phyloP scores from a whole-genome alignment of 805 yeast genomes.

The Saccharomyces kudriavzevii region DNA sequence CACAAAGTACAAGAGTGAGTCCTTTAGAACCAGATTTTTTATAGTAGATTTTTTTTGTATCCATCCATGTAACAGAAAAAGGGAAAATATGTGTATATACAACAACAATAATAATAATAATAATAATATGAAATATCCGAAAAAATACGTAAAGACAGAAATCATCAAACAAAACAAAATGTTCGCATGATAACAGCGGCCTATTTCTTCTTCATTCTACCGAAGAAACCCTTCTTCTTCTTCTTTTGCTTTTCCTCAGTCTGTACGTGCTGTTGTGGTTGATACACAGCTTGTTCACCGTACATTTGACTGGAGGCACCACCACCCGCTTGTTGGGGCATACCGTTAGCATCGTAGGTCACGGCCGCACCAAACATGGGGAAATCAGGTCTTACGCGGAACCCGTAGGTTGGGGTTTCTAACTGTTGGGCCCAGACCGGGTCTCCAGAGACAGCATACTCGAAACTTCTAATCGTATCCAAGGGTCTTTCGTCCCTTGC shows the following conservation, averaged over 20 bases:
- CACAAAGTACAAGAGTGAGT: background rate
- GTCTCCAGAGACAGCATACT: constrained; percentile 82
- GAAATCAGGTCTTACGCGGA: constrained; percentile 76
- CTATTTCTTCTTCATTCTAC: constrained; percentile 48
- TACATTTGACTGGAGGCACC: constrained; percentile 18
- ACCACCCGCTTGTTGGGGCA: constrained; percentile 13
- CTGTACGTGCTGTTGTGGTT: constrained; percentile 41
- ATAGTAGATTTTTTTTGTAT: background rate
- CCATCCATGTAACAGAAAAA: background rate
- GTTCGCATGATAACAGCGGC: background rate
- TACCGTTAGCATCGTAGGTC: constrained; percentile 16
- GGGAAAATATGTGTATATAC: background rate
- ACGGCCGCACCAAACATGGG: constrained; percentile 30
- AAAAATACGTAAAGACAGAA: constrained; percentile 2
- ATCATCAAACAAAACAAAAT: background rate
- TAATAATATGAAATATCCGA: constrained; percentile 4
- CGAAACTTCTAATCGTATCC: constrained; percentile 91
- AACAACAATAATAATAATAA: background rate
- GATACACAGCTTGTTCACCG: constrained; percentile 52
- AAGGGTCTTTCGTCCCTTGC: constrained; percentile 91
- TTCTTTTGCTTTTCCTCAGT: constrained; percentile 40
- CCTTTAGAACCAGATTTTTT: background rate
- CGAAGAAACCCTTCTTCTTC: constrained; percentile 76
- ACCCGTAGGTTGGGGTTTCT: constrained; percentile 73
- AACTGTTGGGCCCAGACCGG: constrained; percentile 66